Percentiles rank a stretch among this genome's conserved stretches.
Evolutionary conservation across 768 basidiomycete species (phyloP).

Genomic region (Sporobolomyces pararoseus): DNA sequence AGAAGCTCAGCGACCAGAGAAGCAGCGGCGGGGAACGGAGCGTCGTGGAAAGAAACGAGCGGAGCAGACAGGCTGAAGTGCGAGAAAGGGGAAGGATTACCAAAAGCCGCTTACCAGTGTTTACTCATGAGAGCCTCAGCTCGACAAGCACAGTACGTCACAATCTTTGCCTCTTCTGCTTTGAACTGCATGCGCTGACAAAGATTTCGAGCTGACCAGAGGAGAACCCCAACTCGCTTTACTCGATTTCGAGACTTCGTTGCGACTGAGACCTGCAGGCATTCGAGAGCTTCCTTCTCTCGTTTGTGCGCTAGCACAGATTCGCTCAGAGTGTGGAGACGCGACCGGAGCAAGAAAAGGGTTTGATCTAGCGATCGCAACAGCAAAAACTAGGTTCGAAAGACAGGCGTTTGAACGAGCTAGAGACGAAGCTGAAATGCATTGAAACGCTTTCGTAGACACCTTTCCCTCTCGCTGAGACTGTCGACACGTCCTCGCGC

Average conservation of each 20-base stretch:
- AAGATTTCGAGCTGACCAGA: neutral
- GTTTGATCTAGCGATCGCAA: conserved; percentile 29
- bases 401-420: neutral
- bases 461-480: too few species aligned
- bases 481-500: too few species aligned
- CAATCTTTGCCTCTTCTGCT: neutral
- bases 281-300: conserved; percentile 10
- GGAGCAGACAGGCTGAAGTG: neutral
- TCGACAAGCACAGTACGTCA: conserved; percentile 2
- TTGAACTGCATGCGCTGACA: neutral
- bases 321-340: conserved; percentile 21
- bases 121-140: conserved; percentile 22
- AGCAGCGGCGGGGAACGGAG: neutral
- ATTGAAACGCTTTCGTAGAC: too few species aligned
- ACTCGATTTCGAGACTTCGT: conserved; percentile 11
- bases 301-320: conserved; percentile 11
- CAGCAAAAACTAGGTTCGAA: neutral
- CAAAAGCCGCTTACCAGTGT: conserved; percentile 1
- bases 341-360: conserved; percentile 1
- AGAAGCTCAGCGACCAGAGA: neutral
- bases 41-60: neutral
- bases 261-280: conserved; percentile 3
- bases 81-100: conserved; percentile 13
- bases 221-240: conserved; percentile 24
- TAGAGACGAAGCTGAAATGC: neutral